A percentile compares a stretch with the other conserved stretches of the same genome.
Evolutionary conservation across 306 rosid genomes (phyloP).

Genomic region (Inga leiocalycina): DNA sequence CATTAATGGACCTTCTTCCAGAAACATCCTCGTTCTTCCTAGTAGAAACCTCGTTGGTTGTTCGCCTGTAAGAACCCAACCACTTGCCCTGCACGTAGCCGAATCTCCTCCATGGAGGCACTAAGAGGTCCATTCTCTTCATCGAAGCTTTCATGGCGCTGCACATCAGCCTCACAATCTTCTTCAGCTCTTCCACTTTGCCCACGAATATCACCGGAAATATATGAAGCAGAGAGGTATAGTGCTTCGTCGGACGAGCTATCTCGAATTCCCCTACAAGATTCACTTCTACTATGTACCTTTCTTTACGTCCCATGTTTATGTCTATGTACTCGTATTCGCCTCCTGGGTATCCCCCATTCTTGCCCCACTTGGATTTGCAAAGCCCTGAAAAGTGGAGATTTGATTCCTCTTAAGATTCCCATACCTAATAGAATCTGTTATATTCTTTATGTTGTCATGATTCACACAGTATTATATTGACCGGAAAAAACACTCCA

Average conservation of each 20-base stretch:
- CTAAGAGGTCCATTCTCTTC: constrained; percentile 50
- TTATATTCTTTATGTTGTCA: not conserved
- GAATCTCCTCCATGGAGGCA: constrained; percentile 89
- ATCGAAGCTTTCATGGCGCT: constrained; percentile 65
- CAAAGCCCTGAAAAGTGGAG: constrained; percentile 60
- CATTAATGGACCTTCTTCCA: constrained; percentile 30
- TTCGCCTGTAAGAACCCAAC: constrained; percentile 72
- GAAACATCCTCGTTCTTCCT: constrained; percentile 23
- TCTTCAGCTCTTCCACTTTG: constrained; percentile 57
- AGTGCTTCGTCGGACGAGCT: constrained; percentile 73
- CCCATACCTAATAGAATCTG: not conserved
- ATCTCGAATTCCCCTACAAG: constrained; percentile 61
- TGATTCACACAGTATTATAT: not conserved
- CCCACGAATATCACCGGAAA: constrained; percentile 70
- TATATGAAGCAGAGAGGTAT: constrained; percentile 46
- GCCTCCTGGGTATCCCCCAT: constrained; percentile 58
- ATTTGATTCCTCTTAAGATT: not conserved
- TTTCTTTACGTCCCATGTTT: constrained; percentile 40
- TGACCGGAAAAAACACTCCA: not conserved
- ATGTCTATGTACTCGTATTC: constrained; percentile 74
- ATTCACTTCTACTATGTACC: constrained; percentile 66
- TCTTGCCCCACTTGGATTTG: constrained; percentile 80
- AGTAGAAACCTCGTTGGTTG: constrained; percentile 49
- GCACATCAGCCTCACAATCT: constrained; percentile 63
- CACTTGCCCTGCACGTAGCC: constrained; percentile 79